These are phyloP conservation scores for Huntiella omanensis DNA, from an alignment of 2,329 filamentous ascomycete species.

Conservation along the genomic window DNA sequence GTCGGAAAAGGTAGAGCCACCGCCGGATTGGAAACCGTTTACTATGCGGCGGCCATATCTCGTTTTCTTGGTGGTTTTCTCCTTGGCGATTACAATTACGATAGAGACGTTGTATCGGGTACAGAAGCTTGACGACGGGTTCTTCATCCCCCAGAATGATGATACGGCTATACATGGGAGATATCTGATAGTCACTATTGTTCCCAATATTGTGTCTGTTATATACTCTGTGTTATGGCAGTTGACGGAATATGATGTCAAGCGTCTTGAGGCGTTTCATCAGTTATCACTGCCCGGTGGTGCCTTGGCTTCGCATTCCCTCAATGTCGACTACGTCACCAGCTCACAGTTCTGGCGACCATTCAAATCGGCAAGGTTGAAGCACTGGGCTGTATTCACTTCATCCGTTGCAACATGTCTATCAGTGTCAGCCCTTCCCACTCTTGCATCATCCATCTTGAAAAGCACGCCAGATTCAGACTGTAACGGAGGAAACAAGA, in stretches of 20 bases:
- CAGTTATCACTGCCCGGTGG: conserved; percentile 42
- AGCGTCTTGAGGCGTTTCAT: conserved; percentile 47
- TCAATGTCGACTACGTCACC: conserved; percentile 59
- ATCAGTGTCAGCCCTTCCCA: conserved; percentile 49
- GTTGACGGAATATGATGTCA: conserved; percentile 45
- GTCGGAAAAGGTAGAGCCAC: background rate
- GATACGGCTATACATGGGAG: conserved; percentile 28
- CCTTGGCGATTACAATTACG: conserved; percentile 29
- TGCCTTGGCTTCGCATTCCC: conserved; percentile 42
- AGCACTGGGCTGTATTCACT: conserved; percentile 49
- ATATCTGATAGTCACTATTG: conserved; percentile 46
- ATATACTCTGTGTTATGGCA: conserved; percentile 47
- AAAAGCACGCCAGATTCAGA: background rate
- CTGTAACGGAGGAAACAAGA: conserved; percentile 22
- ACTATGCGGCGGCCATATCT: conserved; percentile 46
- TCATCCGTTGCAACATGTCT: conserved; percentile 46
- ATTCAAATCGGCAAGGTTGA: conserved; percentile 38
- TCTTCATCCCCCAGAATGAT: conserved; percentile 31
- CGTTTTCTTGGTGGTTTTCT: conserved; percentile 31
- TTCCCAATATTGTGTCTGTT: conserved; percentile 42
- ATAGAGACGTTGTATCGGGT: conserved; percentile 37
- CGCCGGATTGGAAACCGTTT: conserved; percentile 46
- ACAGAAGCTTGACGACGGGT: conserved; percentile 18
- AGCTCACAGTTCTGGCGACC: conserved; percentile 47
- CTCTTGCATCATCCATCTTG: conserved; percentile 37